Conservation (phyloP, 2,329 filamentous ascomycete species). For the Trichoderma sp. region DNA sequence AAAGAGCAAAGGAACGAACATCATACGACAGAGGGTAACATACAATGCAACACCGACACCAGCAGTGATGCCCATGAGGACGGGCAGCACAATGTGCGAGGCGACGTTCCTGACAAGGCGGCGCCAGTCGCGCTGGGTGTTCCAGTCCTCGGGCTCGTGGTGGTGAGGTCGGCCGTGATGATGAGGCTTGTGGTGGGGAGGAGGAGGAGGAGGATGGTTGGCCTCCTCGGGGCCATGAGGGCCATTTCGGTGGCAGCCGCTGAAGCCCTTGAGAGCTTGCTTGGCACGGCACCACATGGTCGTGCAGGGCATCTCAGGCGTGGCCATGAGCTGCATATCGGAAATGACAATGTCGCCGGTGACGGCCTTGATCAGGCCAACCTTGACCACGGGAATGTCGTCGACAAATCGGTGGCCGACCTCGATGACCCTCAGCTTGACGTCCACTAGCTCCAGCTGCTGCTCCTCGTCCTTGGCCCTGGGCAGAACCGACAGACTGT, state of each 20-base stretch:
- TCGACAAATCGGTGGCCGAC: conserved; percentile 59
- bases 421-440: conserved; percentile 62
- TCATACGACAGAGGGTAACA: conserved; percentile 33
- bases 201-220: conserved; percentile 8
- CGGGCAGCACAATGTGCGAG: conserved; percentile 65
- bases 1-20: neutral
- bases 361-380: conserved; percentile 63
- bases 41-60: conserved; percentile 68
- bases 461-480: conserved; percentile 53
- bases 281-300: conserved; percentile 57
- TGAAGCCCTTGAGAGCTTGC: conserved; percentile 34
- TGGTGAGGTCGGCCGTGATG: conserved; percentile 28
- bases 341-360: conserved; percentile 58
- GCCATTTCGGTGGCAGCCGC: conserved; percentile 29
- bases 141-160: conserved; percentile 12
- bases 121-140: conserved; percentile 32
- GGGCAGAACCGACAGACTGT: conserved; percentile 47
- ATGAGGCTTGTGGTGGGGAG: conserved; percentile 32
- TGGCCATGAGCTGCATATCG: conserved; percentile 44
- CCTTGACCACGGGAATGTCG: conserved; percentile 56
- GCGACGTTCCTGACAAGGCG: conserved; percentile 56
- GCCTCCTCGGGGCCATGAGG: neutral
- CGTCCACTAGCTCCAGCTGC: conserved; percentile 52
- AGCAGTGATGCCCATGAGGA: conserved; percentile 68
- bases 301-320: conserved; percentile 38